These are phyloP conservation scores for Leucoagaricus sp. DNA, from an alignment of 1,284 basidiomycete genomes.

Conservation along the genomic window DNA sequence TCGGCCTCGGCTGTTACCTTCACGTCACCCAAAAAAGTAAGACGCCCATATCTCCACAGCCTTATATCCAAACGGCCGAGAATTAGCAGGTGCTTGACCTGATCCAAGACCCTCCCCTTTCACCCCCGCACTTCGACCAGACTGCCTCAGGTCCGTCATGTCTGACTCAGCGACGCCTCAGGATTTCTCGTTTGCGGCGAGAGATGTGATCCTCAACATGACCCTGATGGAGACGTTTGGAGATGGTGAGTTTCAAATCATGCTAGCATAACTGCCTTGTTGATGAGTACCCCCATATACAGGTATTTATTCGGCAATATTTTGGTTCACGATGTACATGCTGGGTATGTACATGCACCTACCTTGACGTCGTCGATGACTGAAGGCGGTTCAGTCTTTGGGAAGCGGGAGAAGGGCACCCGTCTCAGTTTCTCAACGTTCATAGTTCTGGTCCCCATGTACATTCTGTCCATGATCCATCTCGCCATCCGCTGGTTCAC, in stretches of 20 bases:
- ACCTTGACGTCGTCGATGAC: neutral
- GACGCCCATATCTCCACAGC: no score
- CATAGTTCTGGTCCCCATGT: neutral
- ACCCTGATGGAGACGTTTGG: conserved; percentile 7
- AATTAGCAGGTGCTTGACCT: neutral
- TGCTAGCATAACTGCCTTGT: neutral
- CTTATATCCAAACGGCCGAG: no score
- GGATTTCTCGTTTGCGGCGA: neutral
- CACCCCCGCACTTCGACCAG: neutral
- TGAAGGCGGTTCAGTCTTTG: neutral
- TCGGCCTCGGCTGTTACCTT: no score
- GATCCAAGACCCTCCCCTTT: neutral
- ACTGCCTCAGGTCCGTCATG: neutral
- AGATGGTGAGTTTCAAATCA: neutral
- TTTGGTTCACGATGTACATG: conserved; percentile 12
- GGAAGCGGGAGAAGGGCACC: neutral
- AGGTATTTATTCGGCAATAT: conserved; percentile 8
- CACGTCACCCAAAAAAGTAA: no score
- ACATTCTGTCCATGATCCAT: neutral
- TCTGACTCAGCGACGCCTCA: neutral
- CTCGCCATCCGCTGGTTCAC: neutral
- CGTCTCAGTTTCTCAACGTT: neutral
- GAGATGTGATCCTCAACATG: conserved; percentile 3
- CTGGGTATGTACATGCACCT: neutral
- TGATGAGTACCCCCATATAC: neutral